Conservation (phyloP, 2,329 filamentous ascomycete species). For the Aspergillus puulaauensis region DNA sequence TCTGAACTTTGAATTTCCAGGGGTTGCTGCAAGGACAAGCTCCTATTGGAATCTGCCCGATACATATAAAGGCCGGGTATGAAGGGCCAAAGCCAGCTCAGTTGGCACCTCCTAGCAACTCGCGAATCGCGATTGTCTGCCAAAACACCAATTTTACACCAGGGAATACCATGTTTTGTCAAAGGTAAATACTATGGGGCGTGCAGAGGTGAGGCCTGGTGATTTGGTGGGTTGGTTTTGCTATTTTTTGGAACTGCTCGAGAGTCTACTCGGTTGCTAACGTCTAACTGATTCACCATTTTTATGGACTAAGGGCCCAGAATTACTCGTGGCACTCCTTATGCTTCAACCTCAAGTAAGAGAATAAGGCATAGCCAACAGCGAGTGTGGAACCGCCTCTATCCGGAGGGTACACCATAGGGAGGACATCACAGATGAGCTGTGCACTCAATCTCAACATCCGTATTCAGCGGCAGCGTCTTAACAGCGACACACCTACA, state of each 20-base stretch:
- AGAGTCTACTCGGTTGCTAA: neutral
- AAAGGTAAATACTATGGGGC: neutral
- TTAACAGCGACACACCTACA: constrained; percentile 77
- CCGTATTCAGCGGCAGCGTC: constrained; percentile 79
- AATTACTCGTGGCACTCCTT: neutral
- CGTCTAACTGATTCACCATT: neutral
- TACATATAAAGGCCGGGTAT: constrained; percentile 42
- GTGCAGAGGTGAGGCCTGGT: neutral
- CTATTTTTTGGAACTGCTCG: neutral
- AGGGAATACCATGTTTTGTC: neutral
- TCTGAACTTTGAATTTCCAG: neutral
- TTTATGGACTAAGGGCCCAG: no score
- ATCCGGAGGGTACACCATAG: no score
- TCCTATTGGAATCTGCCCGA: neutral
- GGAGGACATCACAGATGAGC: constrained; percentile 21
- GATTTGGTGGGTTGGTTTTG: neutral
- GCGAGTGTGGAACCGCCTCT: no score
- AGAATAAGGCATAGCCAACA: neutral
- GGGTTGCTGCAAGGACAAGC: neutral
- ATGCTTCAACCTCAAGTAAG: neutral
- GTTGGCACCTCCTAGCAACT: neutral
- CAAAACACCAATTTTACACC: neutral
- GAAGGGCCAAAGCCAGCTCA: constrained; percentile 38
- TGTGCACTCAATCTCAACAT: constrained; percentile 88
- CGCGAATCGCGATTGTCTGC: neutral